Conservation (phyloP, 495 filamentous ascomycete species). For the Tuber melanosporum region DNA sequence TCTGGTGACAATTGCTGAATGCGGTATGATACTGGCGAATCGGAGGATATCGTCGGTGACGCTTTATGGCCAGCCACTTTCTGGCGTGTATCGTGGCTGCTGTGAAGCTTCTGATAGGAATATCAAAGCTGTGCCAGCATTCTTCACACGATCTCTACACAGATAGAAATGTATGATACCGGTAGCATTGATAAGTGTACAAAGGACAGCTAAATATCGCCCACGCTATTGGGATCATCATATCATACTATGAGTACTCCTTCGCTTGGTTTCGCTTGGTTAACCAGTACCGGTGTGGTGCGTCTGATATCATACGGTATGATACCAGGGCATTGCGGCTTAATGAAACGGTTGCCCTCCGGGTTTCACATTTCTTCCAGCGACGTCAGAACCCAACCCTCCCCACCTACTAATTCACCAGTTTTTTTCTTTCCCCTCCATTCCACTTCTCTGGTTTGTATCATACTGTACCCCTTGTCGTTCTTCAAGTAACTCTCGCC, state of each 20-base stretch:
- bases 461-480: background rate
- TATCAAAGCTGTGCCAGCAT: background rate
- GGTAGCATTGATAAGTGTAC: background rate
- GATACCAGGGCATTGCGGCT: background rate
- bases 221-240: background rate
- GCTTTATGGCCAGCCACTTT: background rate
- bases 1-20: background rate
- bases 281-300: no score
- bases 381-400: background rate
- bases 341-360: background rate
- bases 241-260: background rate
- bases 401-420: background rate
- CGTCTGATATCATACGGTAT: no score
- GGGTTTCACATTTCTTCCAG: background rate
- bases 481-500: background rate
- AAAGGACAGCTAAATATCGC: background rate
- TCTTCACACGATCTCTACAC: background rate
- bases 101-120: background rate
- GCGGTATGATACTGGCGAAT: background rate
- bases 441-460: background rate
- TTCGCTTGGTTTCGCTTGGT: background rate
- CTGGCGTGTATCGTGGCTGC: background rate
- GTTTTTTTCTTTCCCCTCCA: background rate
- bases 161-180: background rate
- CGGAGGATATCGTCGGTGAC: background rate